phyloP scores from a whole-genome alignment of 768 basidiomycete species.

The Tylopilus intermedius region DNA sequence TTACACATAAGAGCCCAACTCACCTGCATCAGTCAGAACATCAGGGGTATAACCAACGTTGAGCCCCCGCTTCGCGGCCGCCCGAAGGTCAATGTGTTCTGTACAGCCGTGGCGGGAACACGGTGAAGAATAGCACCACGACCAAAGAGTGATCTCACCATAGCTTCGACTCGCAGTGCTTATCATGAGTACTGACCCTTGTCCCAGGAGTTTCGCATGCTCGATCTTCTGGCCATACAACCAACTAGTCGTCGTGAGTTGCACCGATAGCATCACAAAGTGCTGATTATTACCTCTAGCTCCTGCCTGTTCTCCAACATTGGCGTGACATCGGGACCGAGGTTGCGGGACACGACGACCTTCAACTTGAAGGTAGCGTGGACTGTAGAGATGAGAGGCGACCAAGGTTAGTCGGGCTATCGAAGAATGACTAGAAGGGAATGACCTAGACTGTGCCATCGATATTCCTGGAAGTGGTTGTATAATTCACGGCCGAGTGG shows the following conservation, averaged over 20 bases:
- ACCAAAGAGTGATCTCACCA: conserved; percentile 42
- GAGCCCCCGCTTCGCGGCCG: conserved; percentile 56
- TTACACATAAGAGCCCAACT: conserved; percentile 2
- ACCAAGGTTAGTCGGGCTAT: conserved; percentile 25
- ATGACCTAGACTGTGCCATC: conserved; percentile 28
- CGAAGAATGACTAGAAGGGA: conserved; percentile 7
- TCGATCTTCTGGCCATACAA: conserved; percentile 50
- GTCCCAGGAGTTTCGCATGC: conserved; percentile 50
- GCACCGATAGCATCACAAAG: neutral
- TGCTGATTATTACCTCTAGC: conserved; percentile 43
- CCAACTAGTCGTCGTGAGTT: conserved; percentile 31
- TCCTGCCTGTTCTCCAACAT: conserved; percentile 45
- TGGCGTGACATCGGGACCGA: conserved; percentile 63
- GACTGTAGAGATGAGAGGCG: conserved; percentile 21
- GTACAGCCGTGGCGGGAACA: neutral
- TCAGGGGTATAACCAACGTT: conserved; percentile 90
- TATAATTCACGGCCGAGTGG: neutral
- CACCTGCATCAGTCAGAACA: conserved; percentile 87
- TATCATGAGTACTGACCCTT: conserved; percentile 27
- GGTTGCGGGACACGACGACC: conserved; percentile 55
- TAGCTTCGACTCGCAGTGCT: conserved; percentile 35
- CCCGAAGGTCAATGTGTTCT: conserved; percentile 79
- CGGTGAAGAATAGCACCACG: neutral
- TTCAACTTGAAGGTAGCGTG: conserved; percentile 28
- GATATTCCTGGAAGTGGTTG: neutral